A percentile compares a stretch with the other conserved stretches of the same genome.
These are phyloP conservation scores for Ogataea siamensis DNA, from an alignment of 805 yeast species.

Conservation along the genomic window DNA sequence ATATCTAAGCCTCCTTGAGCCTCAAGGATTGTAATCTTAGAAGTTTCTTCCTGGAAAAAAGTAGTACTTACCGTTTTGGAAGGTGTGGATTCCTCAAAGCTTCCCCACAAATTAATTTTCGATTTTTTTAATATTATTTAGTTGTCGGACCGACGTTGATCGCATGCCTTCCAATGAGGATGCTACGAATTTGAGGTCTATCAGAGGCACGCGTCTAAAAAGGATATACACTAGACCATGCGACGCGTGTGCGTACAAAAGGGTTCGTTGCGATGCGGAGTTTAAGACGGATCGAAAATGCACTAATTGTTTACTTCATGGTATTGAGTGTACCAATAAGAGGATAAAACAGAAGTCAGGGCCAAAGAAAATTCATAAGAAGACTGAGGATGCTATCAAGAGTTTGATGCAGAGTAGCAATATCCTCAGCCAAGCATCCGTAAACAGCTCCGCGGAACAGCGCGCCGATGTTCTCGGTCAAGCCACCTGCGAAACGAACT, in stretches of 20 bases:
- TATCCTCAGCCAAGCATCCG: background rate
- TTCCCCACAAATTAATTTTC: background rate
- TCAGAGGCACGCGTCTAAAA: background rate
- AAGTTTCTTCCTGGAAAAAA: too few relatives aligned
- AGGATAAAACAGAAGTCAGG: background rate
- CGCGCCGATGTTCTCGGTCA: background rate
- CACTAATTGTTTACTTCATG: background rate
- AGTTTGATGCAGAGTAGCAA: background rate
- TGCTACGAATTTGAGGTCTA: background rate
- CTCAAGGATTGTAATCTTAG: too few relatives aligned
- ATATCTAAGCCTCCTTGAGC: too few relatives aligned
- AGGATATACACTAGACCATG: background rate
- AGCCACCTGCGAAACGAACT: background rate
- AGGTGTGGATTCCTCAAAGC: too few relatives aligned
- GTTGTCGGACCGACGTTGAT: too few relatives aligned
- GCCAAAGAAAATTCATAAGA: background rate
- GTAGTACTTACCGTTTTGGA: too few relatives aligned
- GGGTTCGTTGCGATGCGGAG: slow-evolving; percentile 1
- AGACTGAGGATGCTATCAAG: background rate
- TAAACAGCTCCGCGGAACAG: background rate
- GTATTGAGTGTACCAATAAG: background rate
- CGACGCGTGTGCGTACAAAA: background rate
- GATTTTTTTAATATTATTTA: too few relatives aligned
- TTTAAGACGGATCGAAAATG: background rate
- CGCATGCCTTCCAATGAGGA: background rate